Percentiles rank a stretch among this genome's conserved stretches.
phyloP scores from a whole-genome alignment of 1,284 basidiomycete species.

The Puccinia hordei region DNA sequence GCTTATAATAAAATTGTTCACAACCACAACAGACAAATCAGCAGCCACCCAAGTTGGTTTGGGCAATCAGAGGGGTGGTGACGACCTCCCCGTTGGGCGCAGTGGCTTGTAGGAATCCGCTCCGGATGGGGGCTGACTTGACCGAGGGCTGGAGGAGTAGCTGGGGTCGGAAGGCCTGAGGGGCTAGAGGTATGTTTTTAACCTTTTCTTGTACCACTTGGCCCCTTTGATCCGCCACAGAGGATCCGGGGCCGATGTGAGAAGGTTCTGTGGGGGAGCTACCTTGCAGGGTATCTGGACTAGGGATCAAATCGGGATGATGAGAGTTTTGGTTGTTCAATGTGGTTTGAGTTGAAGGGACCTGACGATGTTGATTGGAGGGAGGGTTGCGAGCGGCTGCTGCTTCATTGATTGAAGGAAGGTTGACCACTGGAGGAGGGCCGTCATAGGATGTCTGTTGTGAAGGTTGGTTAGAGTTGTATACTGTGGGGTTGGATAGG shows the following conservation, averaged over 20 bases:
- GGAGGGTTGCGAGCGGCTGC: background rate
- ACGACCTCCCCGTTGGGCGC: conserved; percentile 39
- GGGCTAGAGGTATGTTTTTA: conserved; percentile 32
- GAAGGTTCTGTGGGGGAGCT: conserved; percentile 2
- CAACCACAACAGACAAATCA: no score
- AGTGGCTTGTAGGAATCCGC: conserved; percentile 42
- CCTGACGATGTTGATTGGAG: background rate
- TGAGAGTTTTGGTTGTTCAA: background rate
- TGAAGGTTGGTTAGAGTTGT: background rate
- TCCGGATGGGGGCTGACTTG: conserved; percentile 38
- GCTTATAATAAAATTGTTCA: no score
- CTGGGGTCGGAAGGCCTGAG: conserved; percentile 32
- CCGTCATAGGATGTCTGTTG: conserved; percentile 18
- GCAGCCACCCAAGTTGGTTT: conserved; percentile 38
- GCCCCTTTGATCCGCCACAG: conserved; percentile 31
- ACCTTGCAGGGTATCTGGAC: background rate
- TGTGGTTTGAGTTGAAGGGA: background rate
- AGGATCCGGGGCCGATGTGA: conserved; percentile 14
- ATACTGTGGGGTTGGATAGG: background rate
- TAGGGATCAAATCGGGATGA: background rate
- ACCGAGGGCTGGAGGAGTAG: conserved; percentile 29
- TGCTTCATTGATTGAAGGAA: conserved; percentile 22
- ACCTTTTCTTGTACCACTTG: conserved; percentile 37
- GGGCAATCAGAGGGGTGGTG: conserved; percentile 40
- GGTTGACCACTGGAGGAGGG: conserved; percentile 32